Evolutionary conservation across 2,329 filamentous ascomycete genomes (phyloP).

Genomic region (Rhynchosporium agropyri): DNA sequence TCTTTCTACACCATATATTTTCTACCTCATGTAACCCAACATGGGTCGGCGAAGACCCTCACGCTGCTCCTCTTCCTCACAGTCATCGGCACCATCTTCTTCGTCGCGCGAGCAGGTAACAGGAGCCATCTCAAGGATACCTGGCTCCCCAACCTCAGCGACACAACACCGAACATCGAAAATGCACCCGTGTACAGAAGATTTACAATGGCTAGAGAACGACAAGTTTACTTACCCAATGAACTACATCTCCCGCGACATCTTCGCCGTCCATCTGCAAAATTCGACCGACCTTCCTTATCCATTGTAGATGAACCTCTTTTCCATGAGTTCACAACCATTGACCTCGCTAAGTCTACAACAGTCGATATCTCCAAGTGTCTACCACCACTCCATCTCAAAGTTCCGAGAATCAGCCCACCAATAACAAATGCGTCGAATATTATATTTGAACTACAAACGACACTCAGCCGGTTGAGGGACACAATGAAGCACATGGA

Average conservation of each 20-base stretch:
- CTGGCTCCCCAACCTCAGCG: constrained; percentile 22
- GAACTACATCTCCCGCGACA: constrained; percentile 39
- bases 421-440: constrained; percentile 52
- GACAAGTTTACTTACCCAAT: constrained; percentile 40
- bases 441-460: constrained; percentile 50
- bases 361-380: constrained; percentile 31
- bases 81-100: constrained; percentile 27
- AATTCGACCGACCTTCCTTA: constrained; percentile 31
- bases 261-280: constrained; percentile 30
- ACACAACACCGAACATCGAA: constrained; percentile 20
- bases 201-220: constrained; percentile 37
- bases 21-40: constrained; percentile 27
- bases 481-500: constrained; percentile 40
- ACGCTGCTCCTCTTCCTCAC: constrained; percentile 30
- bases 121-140: constrained; percentile 21
- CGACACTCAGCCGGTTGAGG: constrained; percentile 38
- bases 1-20: background rate
- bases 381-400: constrained; percentile 35
- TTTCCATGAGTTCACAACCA: constrained; percentile 31
- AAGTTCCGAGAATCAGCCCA: constrained; percentile 31
- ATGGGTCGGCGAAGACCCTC: constrained; percentile 31
- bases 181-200: constrained; percentile 29
- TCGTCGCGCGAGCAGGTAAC: constrained; percentile 29
- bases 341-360: constrained; percentile 33
- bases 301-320: constrained; percentile 37